Evolutionary conservation across 1,139 yeast genomes (phyloP).

Genomic region (Diutina rugosa): DNA sequence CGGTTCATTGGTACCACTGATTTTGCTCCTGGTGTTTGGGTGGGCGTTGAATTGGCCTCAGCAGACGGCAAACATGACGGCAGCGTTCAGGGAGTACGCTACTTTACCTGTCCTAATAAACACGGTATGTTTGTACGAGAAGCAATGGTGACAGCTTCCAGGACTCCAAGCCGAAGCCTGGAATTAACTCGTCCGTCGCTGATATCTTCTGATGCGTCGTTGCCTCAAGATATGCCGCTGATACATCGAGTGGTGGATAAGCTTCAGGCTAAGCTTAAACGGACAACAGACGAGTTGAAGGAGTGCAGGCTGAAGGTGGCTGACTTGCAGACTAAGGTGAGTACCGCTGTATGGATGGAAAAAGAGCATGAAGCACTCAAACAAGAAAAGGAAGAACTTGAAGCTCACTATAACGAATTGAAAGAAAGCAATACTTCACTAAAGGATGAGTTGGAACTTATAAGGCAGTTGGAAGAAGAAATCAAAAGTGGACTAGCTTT

Average conservation of each 20-base stretch:
- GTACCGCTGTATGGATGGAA: constrained; percentile 4
- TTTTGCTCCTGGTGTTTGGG: constrained; percentile 62
- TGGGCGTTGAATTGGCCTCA: constrained; percentile 58
- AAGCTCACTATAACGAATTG: constrained; percentile 22
- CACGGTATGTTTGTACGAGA: constrained; percentile 50
- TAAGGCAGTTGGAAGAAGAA: constrained; percentile 26
- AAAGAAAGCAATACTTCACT: constrained; percentile 26
- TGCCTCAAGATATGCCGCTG: neutral
- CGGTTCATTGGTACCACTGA: constrained; percentile 38
- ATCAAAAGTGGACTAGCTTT: constrained; percentile 11
- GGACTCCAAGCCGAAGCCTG: neutral
- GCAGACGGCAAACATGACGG: constrained; percentile 77
- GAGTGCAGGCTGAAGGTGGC: constrained; percentile 11
- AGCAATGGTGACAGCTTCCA: neutral
- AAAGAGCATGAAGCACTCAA: constrained; percentile 15
- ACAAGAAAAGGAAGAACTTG: constrained; percentile 16
- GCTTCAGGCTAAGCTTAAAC: constrained; percentile 28
- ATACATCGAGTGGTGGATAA: constrained; percentile 20
- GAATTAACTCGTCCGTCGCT: neutral
- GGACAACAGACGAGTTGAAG: constrained; percentile 17
- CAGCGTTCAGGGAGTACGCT: constrained; percentile 44
- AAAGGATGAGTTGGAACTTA: constrained; percentile 33
- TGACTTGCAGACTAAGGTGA: constrained; percentile 9
- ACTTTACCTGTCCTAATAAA: constrained; percentile 38
- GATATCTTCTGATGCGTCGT: neutral